Evolutionary conservation across 441 rosid genomes (phyloP).

Genomic region (Syzygium syzygioides): DNA sequence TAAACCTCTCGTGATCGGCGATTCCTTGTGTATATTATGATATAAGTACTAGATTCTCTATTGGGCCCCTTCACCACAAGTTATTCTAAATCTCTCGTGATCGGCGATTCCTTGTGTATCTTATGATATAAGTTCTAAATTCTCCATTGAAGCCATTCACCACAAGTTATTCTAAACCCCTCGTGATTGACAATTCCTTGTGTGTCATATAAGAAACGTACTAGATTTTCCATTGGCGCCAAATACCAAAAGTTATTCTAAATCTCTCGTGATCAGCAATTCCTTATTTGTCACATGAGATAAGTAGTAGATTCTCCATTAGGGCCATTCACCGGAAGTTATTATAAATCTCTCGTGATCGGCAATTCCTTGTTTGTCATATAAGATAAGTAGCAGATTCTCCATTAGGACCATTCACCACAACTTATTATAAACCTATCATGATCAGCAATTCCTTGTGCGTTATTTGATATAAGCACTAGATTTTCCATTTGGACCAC

Average conservation of each 20-base stretch:
- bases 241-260: not conserved
- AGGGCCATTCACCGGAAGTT: not conserved
- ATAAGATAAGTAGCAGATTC: not conserved
- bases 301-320: not conserved
- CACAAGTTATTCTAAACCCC: too few species aligned
- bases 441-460: fast-evolving
- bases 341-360: not conserved
- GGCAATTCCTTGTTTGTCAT: not conserved
- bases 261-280: too few species aligned
- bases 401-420: not conserved
- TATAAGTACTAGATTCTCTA: too few species aligned
- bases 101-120: too few species aligned
- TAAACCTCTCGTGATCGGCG: not conserved
- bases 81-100: too few species aligned
- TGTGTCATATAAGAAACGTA: not conserved
- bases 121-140: too few species aligned
- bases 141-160: too few species aligned
- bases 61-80: too few species aligned
- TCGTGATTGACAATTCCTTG: too few species aligned
- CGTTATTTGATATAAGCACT: not conserved
- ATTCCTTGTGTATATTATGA: too few species aligned
- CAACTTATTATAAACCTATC: too few species aligned
- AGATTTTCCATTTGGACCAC: too few species aligned
- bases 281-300: not conserved
- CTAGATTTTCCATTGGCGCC: not conserved